Evolutionary conservation across 2,329 filamentous ascomycete genomes (phyloP), one percentile per base, ranked within the genome.

Genomic region (Emergomyces orientalis): DNA sequence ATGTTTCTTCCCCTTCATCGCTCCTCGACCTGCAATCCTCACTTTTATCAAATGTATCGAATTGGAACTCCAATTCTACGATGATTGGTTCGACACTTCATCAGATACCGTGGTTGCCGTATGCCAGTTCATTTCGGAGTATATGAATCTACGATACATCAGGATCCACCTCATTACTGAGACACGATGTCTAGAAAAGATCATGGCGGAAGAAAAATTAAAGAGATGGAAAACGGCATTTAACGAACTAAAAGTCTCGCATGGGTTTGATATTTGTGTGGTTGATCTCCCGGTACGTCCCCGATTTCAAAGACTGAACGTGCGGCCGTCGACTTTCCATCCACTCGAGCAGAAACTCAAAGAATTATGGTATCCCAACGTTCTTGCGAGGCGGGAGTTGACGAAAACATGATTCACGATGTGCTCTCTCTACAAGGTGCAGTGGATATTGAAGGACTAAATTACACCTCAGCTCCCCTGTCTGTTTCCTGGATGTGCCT

Each of bases 1-100:
- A n/a, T 58, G 37, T 19, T 58, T 58, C 25, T 58, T 58, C 37
- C 4, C 56, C 25, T 58, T 58, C 22, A 30, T 58, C 56, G 56
- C 34, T 4, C 11, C 37, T 11, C 37, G 56, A 30, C 39, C 37
- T 8, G 56, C 56, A 0, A 58, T 58, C 19, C 5, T 45, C 14
- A 19, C 19, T 5, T 45, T 30, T 43, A 17, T 58, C 34, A 58
- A 58, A n/a, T 58, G 22, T 14, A 58, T 58, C 27, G 56, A 58
- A 9, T 25, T 58, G 37, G 34, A 45, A 0, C 14, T 58, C n/a
- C 56, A 58, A 58, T 57, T 25, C 34, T 45, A 45, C 34, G 56
- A 43, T 9, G 37, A 58, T 32, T 43, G 34, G 56, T 58, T 43
- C 39, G 56, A 43, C 22, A 58, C 39, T 27, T 45, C 39, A 3